phyloP scores from a whole-genome alignment of 352 stramenopile genomes.

The Halophytophthora polymorphica region DNA sequence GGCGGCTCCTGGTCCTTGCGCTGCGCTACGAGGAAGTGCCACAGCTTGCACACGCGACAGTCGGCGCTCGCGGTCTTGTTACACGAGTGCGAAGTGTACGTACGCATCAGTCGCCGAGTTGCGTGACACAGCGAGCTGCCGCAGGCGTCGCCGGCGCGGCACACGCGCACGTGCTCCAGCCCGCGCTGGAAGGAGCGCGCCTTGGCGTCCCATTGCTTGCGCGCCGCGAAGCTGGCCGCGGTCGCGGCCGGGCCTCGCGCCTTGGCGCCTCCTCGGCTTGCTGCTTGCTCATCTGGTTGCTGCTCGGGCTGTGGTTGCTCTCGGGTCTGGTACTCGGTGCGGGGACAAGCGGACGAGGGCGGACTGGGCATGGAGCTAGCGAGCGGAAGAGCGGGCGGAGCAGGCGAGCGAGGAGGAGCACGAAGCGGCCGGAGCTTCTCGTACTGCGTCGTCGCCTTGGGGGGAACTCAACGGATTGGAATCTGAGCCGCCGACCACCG shows the following conservation, averaged over 20 bases:
- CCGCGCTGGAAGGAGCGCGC: constrained; percentile 62
- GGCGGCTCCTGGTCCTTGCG: constrained; percentile 11
- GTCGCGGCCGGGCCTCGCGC: not conserved
- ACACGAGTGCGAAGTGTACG: constrained; percentile 62
- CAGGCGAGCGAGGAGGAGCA: no score
- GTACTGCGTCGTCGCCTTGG: no score
- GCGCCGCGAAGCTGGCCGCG: constrained; percentile 26
- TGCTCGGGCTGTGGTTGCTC: no score
- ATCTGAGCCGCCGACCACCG: no score
- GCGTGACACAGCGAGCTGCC: constrained; percentile 71
- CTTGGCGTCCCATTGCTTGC: constrained; percentile 63
- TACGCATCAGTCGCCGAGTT: constrained; percentile 61
- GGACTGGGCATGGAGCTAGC: no score
- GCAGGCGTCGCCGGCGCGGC: constrained; percentile 47
- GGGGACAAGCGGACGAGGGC: no score
- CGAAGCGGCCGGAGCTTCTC: no score
- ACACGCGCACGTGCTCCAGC: constrained; percentile 61
- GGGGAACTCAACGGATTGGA: no score
- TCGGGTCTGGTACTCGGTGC: no score
- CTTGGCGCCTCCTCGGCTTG: no score
- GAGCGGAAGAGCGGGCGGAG: no score
- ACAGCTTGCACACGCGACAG: constrained; percentile 81
- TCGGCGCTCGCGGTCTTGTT: constrained; percentile 11
- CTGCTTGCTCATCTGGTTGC: no score
- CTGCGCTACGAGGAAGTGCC: constrained; percentile 50